A percentile compares a stretch with the other conserved stretches of the same genome.
phyloP scores from a whole-genome alignment of 2,329 filamentous ascomycete species.

The Nemania sp. region DNA sequence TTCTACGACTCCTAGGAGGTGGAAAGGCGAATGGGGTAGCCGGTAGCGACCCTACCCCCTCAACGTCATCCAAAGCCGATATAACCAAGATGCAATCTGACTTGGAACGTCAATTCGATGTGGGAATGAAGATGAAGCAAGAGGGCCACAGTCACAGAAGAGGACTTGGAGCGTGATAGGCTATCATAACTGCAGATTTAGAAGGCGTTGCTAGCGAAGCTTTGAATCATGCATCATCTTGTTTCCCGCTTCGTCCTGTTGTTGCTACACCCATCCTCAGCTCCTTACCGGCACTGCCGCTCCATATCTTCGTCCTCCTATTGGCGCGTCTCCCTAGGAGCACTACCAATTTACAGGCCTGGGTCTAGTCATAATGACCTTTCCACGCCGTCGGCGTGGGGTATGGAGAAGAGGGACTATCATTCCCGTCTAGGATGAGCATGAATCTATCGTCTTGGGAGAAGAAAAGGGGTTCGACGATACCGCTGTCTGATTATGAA shows the following conservation, averaged over 20 bases:
- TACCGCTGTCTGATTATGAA: slow-evolving; percentile 37
- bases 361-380: neutral
- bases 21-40: slow-evolving; percentile 55
- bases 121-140: slow-evolving; percentile 67
- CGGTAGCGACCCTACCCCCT: slow-evolving; percentile 24
- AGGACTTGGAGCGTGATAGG: slow-evolving; percentile 63
- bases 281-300: too few species aligned
- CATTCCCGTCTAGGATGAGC: slow-evolving; percentile 8
- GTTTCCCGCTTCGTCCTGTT: too few species aligned
- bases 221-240: too few species aligned
- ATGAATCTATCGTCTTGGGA: slow-evolving; percentile 38
- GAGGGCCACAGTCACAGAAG: slow-evolving; percentile 62
- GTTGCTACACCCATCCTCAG: neutral
- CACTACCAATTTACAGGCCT: too few species aligned
- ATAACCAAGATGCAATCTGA: slow-evolving; percentile 58
- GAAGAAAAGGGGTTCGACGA: slow-evolving; percentile 32
- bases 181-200: neutral
- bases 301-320: neutral
- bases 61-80: slow-evolving; percentile 43
- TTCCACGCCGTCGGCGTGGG: neutral
- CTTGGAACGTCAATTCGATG: slow-evolving; percentile 68
- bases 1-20: slow-evolving; percentile 67
- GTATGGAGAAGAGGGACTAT: neutral
- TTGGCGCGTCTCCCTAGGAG: too few species aligned
- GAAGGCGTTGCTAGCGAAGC: too few species aligned